Evolutionary conservation across 257 asterid species (phyloP).

Genomic region (Sherardia arvensis): DNA sequence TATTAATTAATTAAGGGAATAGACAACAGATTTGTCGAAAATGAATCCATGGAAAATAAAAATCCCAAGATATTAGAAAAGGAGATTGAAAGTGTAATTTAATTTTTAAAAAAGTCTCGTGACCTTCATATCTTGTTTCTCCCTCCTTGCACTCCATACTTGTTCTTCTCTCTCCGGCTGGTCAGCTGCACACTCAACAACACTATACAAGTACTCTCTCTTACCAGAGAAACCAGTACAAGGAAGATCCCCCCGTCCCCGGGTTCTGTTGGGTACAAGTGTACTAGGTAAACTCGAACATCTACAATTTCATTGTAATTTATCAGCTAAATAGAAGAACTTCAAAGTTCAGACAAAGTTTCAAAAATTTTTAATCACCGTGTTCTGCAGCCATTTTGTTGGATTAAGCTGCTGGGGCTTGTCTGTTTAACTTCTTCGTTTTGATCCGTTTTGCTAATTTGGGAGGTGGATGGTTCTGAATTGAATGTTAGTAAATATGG

Average conservation of each 20-base stretch:
- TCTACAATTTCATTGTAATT: constrained; percentile 1
- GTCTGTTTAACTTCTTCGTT: background rate
- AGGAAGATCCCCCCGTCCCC: constrained; percentile 6
- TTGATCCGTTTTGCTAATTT: constrained; percentile 8
- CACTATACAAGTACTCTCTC: background rate
- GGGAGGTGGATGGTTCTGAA: constrained; percentile 4
- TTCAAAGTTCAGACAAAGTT: background rate
- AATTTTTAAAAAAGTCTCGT: constrained; percentile 49
- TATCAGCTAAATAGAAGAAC: background rate
- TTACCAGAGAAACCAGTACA: background rate
- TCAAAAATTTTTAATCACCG: background rate
- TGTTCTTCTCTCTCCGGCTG: constrained; percentile 18
- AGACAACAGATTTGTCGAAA: background rate
- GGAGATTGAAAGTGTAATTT: constrained; percentile 15
- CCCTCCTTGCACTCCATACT: constrained; percentile 45
- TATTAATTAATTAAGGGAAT: too few relatives aligned
- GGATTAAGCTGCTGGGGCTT: background rate
- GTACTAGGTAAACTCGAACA: constrained; percentile 5
- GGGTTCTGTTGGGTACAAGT: background rate
- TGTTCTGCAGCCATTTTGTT: background rate
- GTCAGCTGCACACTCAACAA: background rate
- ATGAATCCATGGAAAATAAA: background rate
- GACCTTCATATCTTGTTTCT: constrained; percentile 50
- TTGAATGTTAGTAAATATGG: background rate
- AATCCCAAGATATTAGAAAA: background rate